Conservation (phyloP, 805 yeast genomes). For the Candida alai region DNA sequence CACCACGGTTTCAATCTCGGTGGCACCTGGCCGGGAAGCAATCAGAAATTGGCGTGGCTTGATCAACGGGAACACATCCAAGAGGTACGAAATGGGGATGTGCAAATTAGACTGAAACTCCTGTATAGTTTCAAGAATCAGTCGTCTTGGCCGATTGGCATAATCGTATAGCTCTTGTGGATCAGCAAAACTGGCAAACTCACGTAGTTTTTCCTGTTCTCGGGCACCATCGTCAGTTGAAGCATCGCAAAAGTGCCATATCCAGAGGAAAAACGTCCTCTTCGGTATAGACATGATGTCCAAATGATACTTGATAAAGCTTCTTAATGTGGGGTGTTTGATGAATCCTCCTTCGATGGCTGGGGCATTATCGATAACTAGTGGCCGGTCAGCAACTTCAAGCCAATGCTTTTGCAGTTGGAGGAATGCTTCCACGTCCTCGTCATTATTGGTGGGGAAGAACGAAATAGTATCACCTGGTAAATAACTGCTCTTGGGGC, state of each 20-base stretch:
- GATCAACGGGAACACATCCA: conserved; percentile 75
- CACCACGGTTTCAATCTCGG: conserved; percentile 60
- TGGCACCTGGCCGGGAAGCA: conserved; percentile 53
- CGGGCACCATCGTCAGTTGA: conserved; percentile 57
- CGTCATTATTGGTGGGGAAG: conserved; percentile 67
- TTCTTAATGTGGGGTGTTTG: conserved; percentile 60
- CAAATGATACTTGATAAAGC: conserved; percentile 70
- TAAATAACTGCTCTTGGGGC: conserved; percentile 34
- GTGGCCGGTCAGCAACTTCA: conserved; percentile 60
- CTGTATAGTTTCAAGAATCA: conserved; percentile 73
- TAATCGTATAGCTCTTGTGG: conserved; percentile 83
- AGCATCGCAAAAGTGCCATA: conserved; percentile 61
- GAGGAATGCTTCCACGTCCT: conserved; percentile 61
- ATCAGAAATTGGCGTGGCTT: conserved; percentile 84
- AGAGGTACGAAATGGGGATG: conserved; percentile 70
- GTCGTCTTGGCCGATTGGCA: conserved; percentile 89
- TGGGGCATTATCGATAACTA: conserved; percentile 33
- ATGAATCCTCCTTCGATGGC: conserved; percentile 59
- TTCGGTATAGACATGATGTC: conserved; percentile 83
- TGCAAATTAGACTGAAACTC: conserved; percentile 72
- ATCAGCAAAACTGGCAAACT: conserved; percentile 68
- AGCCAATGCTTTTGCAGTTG: conserved; percentile 68
- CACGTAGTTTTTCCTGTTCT: conserved; percentile 71
- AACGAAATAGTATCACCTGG: conserved; percentile 85
- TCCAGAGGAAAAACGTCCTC: conserved; percentile 69